These are phyloP conservation scores for Arxiozyma telluris DNA, from an alignment of 1,139 yeast species.

Conservation along the genomic window DNA sequence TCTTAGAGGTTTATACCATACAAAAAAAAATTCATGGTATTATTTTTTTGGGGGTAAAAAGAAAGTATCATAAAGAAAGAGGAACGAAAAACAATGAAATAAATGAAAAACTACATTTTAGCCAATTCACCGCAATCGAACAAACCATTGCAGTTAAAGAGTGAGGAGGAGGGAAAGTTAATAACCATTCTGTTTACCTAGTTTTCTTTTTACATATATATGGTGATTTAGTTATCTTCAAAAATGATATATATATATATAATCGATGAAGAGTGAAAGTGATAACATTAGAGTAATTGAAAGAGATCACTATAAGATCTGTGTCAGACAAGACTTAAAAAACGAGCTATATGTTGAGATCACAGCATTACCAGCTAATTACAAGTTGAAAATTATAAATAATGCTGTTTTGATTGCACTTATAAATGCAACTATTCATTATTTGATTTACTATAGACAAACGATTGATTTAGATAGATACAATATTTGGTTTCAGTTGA, in stretches of 20 bases:
- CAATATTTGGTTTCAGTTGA: background rate
- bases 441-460: background rate
- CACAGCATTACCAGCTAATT: background rate
- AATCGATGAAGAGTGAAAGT: background rate
- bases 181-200: too few relatives aligned
- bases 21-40: too few relatives aligned
- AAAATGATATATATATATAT: too few relatives aligned
- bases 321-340: background rate
- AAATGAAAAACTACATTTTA: too few relatives aligned
- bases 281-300: background rate
- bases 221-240: too few relatives aligned
- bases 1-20: too few relatives aligned
- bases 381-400: background rate
- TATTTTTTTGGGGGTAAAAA: too few relatives aligned
- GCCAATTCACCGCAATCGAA: too few relatives aligned
- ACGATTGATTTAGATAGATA: background rate
- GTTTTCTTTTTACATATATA: background rate
- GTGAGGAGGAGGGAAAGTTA: too few relatives aligned
- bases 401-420: background rate
- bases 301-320: background rate
- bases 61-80: too few relatives aligned
- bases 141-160: too few relatives aligned
- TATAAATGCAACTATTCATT: background rate
- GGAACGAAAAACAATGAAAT: too few relatives aligned
- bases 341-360: background rate